Conservation (phyloP, 768 basidiomycete genomes). For the Lentinula detonsa region DNA sequence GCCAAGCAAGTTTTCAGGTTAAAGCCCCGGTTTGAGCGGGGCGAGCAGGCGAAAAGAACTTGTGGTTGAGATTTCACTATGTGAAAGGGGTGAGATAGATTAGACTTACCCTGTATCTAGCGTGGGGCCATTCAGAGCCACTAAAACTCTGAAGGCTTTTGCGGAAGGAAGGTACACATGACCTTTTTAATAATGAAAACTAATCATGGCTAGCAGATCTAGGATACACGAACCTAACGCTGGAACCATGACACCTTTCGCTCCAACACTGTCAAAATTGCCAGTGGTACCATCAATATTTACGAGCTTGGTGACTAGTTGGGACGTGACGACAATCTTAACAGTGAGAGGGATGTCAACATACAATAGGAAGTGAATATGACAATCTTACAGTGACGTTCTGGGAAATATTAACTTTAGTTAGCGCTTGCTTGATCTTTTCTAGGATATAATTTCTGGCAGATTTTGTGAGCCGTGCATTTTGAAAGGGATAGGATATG, state of each 20-base stretch:
- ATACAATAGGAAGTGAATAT: not conserved
- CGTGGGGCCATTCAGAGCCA: slow-evolving; percentile 25
- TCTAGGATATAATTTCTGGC: slow-evolving; percentile 41
- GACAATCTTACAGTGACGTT: slow-evolving; percentile 39
- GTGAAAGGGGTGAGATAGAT: not conserved
- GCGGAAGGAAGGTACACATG: slow-evolving; percentile 35
- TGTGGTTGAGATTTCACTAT: not conserved
- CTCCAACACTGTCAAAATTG: slow-evolving; percentile 55
- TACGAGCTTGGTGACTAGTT: slow-evolving; percentile 64
- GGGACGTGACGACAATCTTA: slow-evolving; percentile 59
- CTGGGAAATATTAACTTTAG: slow-evolving; percentile 39
- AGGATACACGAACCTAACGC: slow-evolving; percentile 42
- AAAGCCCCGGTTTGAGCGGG: not conserved
- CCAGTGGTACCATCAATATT: slow-evolving; percentile 59
- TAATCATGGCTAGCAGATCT: not conserved
- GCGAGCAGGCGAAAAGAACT: not conserved
- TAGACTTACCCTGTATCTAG: slow-evolving; percentile 25
- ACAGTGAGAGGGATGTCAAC: slow-evolving; percentile 9
- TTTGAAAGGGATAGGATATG: slow-evolving; percentile 63
- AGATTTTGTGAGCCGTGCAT: slow-evolving; percentile 27
- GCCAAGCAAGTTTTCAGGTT: not conserved
- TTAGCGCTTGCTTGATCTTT: slow-evolving; percentile 45
- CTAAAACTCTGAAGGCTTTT: slow-evolving; percentile 28
- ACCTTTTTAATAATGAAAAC: slow-evolving; percentile 14
- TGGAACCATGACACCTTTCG: slow-evolving; percentile 59